A percentile compares a stretch with the other conserved stretches of the same genome.
These are phyloP conservation scores for Rhodomyrtus psidioides DNA, from an alignment of 441 rosid genomes.

Conservation along the genomic window DNA sequence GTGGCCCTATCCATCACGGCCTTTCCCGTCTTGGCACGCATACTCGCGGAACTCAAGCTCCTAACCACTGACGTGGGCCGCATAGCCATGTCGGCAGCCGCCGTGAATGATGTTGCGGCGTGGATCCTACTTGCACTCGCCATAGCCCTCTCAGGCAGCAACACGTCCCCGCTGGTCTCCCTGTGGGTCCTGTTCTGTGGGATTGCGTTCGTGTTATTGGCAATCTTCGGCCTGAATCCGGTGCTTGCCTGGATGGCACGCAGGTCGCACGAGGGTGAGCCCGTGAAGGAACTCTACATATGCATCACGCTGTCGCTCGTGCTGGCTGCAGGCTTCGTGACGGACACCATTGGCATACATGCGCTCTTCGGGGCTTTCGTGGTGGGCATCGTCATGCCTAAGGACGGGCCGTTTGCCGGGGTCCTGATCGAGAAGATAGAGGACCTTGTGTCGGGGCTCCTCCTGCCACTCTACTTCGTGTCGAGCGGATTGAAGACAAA, in stretches of 20 bases:
- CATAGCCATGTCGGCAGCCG: constrained; percentile 66
- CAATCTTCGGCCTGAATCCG: constrained; percentile 32
- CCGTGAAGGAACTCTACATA: constrained; percentile 52
- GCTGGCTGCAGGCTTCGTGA: constrained; percentile 40
- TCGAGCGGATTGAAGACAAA: constrained; percentile 59
- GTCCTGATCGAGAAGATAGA: constrained; percentile 53
- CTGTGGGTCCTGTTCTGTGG: constrained; percentile 55
- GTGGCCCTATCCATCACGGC: constrained; percentile 66
- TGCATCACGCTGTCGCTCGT: constrained; percentile 47
- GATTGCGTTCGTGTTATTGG: constrained; percentile 29
- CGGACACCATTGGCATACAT: constrained; percentile 62
- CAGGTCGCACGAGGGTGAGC: constrained; percentile 54
- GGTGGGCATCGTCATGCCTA: constrained; percentile 44
- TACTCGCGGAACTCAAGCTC: constrained; percentile 63
- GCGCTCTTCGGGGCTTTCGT: constrained; percentile 57
- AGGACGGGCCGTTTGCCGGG: constrained; percentile 46
- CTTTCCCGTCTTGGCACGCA: constrained; percentile 59
- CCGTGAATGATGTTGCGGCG: constrained; percentile 53
- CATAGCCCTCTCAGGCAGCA: constrained; percentile 40
- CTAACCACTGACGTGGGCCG: constrained; percentile 60
- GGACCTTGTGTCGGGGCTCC: constrained; percentile 52
- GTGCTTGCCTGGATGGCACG: constrained; percentile 33
- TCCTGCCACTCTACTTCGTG: constrained; percentile 56
- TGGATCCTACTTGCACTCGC: constrained; percentile 68
- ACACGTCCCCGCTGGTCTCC: constrained; percentile 35